phyloP scores from a whole-genome alignment of 2,329 filamentous ascomycete species.

The Nemania sp. region DNA sequence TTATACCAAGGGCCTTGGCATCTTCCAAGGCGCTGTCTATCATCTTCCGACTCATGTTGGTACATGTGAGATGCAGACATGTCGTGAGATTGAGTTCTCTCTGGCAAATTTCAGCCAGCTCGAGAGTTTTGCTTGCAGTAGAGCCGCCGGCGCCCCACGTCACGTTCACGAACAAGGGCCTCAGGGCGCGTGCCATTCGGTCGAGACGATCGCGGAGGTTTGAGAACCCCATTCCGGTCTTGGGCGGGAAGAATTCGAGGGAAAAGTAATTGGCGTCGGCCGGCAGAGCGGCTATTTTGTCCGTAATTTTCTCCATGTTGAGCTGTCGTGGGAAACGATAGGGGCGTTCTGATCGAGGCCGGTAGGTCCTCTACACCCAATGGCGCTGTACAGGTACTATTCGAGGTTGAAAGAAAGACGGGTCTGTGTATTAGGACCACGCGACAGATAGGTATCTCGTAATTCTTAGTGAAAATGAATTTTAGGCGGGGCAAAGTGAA shows the following conservation, averaged over 20 bases:
- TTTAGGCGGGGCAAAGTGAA: too few relatives aligned
- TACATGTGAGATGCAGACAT: slow-evolving; percentile 94
- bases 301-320: slow-evolving; percentile 83
- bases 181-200: slow-evolving; percentile 89
- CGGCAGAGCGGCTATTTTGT: slow-evolving; percentile 91
- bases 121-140: slow-evolving; percentile 86
- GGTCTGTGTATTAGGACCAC: too few relatives aligned
- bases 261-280: slow-evolving; percentile 86
- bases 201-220: slow-evolving; percentile 92
- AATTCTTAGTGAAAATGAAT: too few relatives aligned
- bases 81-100: slow-evolving; percentile 89
- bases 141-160: slow-evolving; percentile 97
- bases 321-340: neutral
- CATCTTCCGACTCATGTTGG: slow-evolving; percentile 87
- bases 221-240: slow-evolving; percentile 92
- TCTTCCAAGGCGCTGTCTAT: slow-evolving; percentile 90
- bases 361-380: too few relatives aligned
- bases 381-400: too few relatives aligned
- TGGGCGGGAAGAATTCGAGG: slow-evolving; percentile 98
- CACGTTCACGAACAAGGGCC: slow-evolving; percentile 93
- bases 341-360: too few relatives aligned
- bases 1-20: slow-evolving; percentile 85
- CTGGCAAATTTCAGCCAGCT: slow-evolving; percentile 94
- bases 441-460: too few relatives aligned
- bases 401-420: too few relatives aligned